phyloP scores from a whole-genome alignment of 176 grass and related monocot genomes.

The Triticum urartu region DNA sequence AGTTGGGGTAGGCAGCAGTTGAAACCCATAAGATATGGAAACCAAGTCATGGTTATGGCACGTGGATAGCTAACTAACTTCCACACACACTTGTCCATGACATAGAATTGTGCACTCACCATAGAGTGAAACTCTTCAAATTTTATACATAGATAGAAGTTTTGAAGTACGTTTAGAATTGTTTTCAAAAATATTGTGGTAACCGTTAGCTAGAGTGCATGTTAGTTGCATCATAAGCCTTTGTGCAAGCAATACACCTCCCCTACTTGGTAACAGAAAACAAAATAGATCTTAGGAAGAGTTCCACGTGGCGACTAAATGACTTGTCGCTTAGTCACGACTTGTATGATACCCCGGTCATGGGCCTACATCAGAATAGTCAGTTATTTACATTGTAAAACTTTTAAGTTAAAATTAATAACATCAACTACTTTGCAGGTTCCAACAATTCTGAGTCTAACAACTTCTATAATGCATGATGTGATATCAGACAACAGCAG shows the following conservation, averaged over 20 bases:
- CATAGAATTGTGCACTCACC: neutral
- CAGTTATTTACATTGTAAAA: neutral
- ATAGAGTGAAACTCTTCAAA: neutral
- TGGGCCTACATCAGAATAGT: neutral
- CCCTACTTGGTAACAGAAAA: neutral
- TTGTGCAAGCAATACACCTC: neutral
- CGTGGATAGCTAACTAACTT: too few relatives aligned
- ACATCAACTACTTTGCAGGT: neutral
- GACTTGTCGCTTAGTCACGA: neutral
- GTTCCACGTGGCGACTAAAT: neutral
- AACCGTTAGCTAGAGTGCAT: neutral
- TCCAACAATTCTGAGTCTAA: neutral
- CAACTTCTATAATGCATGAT: constrained; percentile 7
- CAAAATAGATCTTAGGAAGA: neutral
- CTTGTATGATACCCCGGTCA: neutral
- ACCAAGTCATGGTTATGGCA: too few relatives aligned
- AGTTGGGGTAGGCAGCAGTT: too few relatives aligned
- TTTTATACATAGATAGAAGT: neutral
- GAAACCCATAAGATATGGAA: too few relatives aligned
- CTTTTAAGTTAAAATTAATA: neutral
- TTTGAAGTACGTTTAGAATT: neutral
- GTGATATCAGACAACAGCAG: neutral
- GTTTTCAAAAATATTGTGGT: neutral
- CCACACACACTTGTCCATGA: too few relatives aligned
- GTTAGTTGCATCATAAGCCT: neutral